phyloP scores from a whole-genome alignment of 257 asterid genomes.

The Forsythia suspensa region DNA sequence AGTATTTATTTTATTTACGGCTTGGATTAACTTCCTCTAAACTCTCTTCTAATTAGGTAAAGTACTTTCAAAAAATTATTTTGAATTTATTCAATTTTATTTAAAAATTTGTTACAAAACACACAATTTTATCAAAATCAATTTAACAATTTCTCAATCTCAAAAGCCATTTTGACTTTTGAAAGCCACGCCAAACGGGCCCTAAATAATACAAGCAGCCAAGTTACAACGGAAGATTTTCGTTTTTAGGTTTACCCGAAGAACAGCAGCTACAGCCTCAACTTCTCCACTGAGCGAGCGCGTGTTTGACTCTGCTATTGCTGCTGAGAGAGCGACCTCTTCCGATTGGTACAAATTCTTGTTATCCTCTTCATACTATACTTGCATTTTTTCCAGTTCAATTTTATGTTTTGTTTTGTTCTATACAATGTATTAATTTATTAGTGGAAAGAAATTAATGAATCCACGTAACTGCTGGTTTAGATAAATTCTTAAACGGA shows the following conservation, averaged over 20 bases:
- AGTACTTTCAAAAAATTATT: too few species aligned
- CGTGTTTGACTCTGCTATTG: neutral
- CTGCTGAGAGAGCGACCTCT: neutral
- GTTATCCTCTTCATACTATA: neutral
- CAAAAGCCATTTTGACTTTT: too few species aligned
- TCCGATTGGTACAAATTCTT: neutral
- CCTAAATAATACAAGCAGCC: neutral
- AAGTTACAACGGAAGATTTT: neutral
- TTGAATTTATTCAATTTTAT: too few species aligned
- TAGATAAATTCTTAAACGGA: neutral
- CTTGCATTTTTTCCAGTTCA: neutral
- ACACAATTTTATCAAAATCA: too few species aligned
- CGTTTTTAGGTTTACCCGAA: neutral
- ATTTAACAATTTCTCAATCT: too few species aligned
- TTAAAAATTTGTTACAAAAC: too few species aligned
- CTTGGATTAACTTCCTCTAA: too few species aligned
- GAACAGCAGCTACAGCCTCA: neutral
- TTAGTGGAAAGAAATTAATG: neutral
- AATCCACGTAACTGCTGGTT: neutral
- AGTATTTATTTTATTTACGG: too few species aligned
- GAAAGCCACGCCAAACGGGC: too few species aligned
- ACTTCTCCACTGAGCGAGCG: neutral
- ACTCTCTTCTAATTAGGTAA: too few species aligned
- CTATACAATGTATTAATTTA: neutral
- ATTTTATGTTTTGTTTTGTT: neutral